A percentile compares a stretch with the other conserved stretches of the same genome.
Evolutionary conservation across 345 rosid species (phyloP).

Genomic region (Citrus reticulata): DNA sequence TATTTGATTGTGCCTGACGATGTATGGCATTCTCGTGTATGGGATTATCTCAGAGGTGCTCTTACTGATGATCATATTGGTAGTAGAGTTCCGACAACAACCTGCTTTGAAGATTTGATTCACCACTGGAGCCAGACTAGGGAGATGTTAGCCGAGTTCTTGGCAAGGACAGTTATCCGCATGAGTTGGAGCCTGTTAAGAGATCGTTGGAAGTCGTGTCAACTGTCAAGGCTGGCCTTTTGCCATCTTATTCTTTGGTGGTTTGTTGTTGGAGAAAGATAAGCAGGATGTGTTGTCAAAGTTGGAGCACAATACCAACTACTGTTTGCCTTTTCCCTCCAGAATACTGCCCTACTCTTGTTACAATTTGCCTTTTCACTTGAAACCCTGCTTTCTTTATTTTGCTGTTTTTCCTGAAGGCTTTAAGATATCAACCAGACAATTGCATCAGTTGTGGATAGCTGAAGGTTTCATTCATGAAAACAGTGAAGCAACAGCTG

Average conservation of each 20-base stretch:
- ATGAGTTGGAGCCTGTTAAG: too few species aligned
- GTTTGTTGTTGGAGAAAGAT: too few species aligned
- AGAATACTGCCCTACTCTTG: too few species aligned
- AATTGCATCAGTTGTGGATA: slow-evolving; percentile 3
- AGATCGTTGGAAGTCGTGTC: neutral
- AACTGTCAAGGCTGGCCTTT: neutral
- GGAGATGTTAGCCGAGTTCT: too few species aligned
- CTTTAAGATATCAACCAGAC: neutral
- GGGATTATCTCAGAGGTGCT: too few species aligned
- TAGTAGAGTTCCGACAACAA: neutral
- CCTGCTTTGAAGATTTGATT: too few species aligned
- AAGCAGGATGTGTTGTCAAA: neutral
- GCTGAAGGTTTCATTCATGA: slow-evolving; percentile 1
- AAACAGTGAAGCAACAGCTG: neutral
- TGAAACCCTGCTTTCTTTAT: neutral
- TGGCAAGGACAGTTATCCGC: too few species aligned
- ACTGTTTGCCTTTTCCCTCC: too few species aligned
- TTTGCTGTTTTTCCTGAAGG: neutral
- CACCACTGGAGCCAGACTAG: too few species aligned
- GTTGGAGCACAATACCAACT: too few species aligned
- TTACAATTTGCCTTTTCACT: neutral
- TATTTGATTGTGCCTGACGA: too few species aligned
- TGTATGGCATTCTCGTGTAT: too few species aligned
- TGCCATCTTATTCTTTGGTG: neutral
- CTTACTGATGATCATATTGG: neutral